Evolutionary conservation across 495 filamentous ascomycete genomes (phyloP).

Genomic region (Daldinia childiae): DNA sequence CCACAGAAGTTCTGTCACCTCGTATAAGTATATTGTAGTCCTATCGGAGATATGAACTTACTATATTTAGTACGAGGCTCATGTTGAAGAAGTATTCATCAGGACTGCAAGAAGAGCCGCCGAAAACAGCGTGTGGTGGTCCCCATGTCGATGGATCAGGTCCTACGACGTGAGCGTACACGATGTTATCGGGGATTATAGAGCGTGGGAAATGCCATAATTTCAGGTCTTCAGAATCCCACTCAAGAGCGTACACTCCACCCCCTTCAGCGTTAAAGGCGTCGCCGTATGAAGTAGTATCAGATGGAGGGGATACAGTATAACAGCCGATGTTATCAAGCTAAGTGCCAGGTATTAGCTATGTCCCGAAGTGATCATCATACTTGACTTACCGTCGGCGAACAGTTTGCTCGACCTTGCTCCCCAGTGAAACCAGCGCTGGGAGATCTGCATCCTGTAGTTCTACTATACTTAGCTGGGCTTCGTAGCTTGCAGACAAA

Average conservation of each 20-base stretch:
- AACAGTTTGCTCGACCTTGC: conserved; percentile 36
- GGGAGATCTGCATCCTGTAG: conserved; percentile 56
- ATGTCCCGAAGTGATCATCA: background rate
- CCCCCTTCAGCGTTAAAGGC: conserved; percentile 73
- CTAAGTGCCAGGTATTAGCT: conserved; percentile 17
- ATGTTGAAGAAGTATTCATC: conserved; percentile 45
- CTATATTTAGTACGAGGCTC: conserved; percentile 45
- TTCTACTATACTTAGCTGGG: conserved; percentile 55
- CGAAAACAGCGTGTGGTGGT: conserved; percentile 56
- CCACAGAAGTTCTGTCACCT: conserved; percentile 74
- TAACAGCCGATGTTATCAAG: conserved; percentile 40
- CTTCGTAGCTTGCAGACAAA: conserved; percentile 46
- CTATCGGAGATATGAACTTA: conserved; percentile 6
- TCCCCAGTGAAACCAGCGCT: conserved; percentile 44
- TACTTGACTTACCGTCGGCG: conserved; percentile 28
- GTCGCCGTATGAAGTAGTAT: conserved; percentile 62
- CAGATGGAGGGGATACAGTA: conserved; percentile 38
- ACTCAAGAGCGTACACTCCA: conserved; percentile 73
- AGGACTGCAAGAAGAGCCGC: conserved; percentile 36
- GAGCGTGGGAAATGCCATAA: conserved; percentile 76
- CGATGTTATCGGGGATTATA: conserved; percentile 67
- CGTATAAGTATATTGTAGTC: conserved; percentile 9
- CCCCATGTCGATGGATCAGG: conserved; percentile 72
- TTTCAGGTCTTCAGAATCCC: conserved; percentile 68
- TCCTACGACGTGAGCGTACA: conserved; percentile 48